phyloP scores from a whole-genome alignment of 495 filamentous ascomycete genomes.

The Penicillium paxilli region DNA sequence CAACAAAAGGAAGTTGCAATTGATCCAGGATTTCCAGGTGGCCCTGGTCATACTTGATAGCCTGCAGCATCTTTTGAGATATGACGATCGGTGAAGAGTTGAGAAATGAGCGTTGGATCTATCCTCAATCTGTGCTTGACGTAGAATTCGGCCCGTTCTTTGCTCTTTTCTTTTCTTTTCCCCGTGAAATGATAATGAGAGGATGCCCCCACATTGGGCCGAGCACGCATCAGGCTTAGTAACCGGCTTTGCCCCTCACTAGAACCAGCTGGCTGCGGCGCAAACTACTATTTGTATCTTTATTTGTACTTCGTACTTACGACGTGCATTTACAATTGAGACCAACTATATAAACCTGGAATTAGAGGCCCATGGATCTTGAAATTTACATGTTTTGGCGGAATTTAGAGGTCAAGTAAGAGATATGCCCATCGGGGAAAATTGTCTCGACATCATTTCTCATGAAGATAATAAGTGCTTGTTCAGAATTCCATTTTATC shows the following conservation, averaged over 20 bases:
- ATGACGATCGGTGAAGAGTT: too few species aligned
- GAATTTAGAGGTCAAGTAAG: too few species aligned
- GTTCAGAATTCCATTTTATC: background rate
- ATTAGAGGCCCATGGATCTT: too few species aligned
- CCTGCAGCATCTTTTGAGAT: conserved; percentile 64
- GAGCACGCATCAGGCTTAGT: background rate
- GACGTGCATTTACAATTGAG: too few species aligned
- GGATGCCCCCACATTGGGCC: background rate
- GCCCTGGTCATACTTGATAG: conserved; percentile 81
- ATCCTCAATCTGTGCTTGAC: background rate
- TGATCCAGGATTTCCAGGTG: conserved; percentile 87
- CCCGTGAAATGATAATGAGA: background rate
- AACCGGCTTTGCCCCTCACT: background rate
- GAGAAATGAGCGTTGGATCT: too few species aligned
- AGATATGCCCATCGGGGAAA: too few species aligned
- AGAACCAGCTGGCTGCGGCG: background rate
- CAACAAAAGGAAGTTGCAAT: conserved; percentile 81
- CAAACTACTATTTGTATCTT: too few species aligned
- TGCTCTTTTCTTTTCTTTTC: background rate
- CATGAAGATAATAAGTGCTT: too few species aligned
- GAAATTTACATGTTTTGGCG: too few species aligned
- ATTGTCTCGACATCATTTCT: too few species aligned
- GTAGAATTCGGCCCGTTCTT: background rate
- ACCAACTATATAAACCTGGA: too few species aligned
- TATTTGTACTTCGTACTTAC: too few species aligned